Conservation (phyloP, 805 yeast species). For the Lipomyces yamadae region DNA sequence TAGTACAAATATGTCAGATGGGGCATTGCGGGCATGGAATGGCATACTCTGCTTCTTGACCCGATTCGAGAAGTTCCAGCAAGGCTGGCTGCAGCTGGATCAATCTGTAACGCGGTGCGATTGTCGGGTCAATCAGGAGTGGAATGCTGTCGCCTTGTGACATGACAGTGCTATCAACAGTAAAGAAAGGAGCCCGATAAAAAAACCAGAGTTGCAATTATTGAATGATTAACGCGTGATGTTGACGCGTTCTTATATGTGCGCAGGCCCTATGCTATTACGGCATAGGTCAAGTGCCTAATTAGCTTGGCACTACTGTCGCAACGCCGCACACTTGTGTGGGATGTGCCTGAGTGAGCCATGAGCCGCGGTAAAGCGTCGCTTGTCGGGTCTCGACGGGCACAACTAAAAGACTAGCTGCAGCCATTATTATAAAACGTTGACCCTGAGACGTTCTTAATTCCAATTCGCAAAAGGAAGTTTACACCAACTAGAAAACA, state of each 20-base stretch:
- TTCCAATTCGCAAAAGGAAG: background rate
- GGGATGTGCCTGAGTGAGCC: background rate
- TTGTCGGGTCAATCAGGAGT: background rate
- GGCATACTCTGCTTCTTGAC: conserved; percentile 19
- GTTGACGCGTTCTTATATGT: too few species aligned
- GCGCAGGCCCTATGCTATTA: too few species aligned
- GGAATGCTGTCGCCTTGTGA: conserved; percentile 11
- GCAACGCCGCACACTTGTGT: too few species aligned
- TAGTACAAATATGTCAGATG: background rate
- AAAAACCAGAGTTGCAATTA: background rate
- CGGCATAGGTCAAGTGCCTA: too few species aligned
- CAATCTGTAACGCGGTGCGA: conserved; percentile 16
- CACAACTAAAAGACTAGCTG: too few species aligned
- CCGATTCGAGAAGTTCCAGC: conserved; percentile 20
- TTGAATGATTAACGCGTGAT: too few species aligned
- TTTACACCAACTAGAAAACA: background rate
- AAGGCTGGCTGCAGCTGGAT: conserved; percentile 33
- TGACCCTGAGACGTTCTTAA: too few species aligned
- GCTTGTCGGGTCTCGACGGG: background rate
- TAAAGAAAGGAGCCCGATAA: background rate
- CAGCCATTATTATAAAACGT: too few species aligned
- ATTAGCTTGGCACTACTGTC: too few species aligned
- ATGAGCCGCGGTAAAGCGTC: background rate
- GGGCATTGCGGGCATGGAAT: background rate
- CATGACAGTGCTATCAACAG: conserved; percentile 4